Percentiles rank a stretch among this genome's conserved stretches.
These are phyloP conservation scores for Naganishia sp. DNA, from an alignment of 1,284 basidiomycete genomes.

Conservation along the genomic window DNA sequence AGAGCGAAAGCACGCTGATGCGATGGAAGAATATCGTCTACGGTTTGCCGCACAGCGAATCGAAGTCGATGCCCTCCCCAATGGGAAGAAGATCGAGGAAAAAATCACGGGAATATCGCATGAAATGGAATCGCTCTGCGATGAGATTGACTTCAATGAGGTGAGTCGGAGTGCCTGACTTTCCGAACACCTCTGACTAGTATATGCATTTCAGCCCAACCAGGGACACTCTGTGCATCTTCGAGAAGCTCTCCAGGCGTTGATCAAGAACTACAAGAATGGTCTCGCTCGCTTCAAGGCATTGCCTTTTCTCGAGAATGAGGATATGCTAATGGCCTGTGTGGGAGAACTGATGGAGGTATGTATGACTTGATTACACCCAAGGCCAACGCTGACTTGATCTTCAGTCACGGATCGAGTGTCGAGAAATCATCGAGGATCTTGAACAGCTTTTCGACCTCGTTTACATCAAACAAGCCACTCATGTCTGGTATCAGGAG, in stretches of 20 bases:
- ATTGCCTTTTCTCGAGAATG: conserved; percentile 20
- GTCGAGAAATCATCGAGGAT: conserved; percentile 23
- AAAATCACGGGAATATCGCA: conserved; percentile 3
- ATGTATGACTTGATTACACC: neutral
- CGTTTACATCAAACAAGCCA: conserved; percentile 20
- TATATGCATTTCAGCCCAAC: neutral
- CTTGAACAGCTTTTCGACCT: conserved; percentile 25
- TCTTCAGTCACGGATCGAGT: conserved; percentile 11
- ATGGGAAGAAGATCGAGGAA: neutral
- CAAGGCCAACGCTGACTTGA: neutral
- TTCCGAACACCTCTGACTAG: neutral
- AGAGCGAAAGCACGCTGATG: conserved; percentile 19
- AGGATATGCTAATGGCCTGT: conserved; percentile 23
- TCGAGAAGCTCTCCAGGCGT: conserved; percentile 9
- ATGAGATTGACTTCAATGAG: conserved; percentile 22
- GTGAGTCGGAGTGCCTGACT: neutral
- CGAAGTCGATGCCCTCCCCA: conserved; percentile 6
- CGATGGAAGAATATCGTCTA: conserved; percentile 19
- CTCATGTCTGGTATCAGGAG: conserved; percentile 24
- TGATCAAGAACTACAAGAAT: conserved; percentile 25
- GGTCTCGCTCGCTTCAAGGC: conserved; percentile 21
- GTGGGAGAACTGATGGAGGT: conserved; percentile 24
- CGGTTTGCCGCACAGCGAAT: conserved; percentile 9
- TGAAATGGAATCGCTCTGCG: neutral
- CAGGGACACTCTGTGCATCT: conserved; percentile 13